phyloP scores from a whole-genome alignment of 1,284 basidiomycete genomes.

The Ganoderma lingzhi region DNA sequence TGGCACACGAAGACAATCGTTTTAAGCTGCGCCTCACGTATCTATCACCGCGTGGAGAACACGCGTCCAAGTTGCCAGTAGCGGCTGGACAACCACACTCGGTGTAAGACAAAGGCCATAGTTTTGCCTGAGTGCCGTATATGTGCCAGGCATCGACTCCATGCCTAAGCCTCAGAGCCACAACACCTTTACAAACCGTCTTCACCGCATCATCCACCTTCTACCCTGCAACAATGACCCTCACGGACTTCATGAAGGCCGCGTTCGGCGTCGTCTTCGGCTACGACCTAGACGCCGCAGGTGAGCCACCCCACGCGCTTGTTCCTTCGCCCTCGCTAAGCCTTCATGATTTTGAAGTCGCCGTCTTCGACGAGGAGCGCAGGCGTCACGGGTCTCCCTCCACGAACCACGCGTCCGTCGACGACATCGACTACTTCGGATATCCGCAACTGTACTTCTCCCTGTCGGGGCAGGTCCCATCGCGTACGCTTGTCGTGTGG shows the following conservation, averaged over 20 bases:
- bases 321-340: background rate
- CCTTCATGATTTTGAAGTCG: background rate
- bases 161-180: background rate
- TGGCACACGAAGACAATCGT: background rate
- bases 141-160: background rate
- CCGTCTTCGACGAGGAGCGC: background rate
- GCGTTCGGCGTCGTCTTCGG: constrained; percentile 11
- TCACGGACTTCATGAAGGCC: constrained; percentile 7
- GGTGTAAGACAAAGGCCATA: background rate
- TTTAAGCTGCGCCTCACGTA: background rate
- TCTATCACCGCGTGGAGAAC: background rate
- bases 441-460: constrained; percentile 2
- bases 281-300: constrained; percentile 8
- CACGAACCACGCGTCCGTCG: background rate
- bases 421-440: constrained; percentile 5
- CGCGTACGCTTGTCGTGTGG: constrained; percentile 2
- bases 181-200: background rate
- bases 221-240: background rate
- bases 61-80: background rate
- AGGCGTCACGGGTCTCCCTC: background rate
- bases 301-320: background rate
- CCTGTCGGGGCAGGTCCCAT: background rate
- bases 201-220: background rate
- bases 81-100: background rate
- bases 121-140: background rate